Conservation (phyloP, 768 basidiomycete genomes). For the Podaxis sp. region DNA sequence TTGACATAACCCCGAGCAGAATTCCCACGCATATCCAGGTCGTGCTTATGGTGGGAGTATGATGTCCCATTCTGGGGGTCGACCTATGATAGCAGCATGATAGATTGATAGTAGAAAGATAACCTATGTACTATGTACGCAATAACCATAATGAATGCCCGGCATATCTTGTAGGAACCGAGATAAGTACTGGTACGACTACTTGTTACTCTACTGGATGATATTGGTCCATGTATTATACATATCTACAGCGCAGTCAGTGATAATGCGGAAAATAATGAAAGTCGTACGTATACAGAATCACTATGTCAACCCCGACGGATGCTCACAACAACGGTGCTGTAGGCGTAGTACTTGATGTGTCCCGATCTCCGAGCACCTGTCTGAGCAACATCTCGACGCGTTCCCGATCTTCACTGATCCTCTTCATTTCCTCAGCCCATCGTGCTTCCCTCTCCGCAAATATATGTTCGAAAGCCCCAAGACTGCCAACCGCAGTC, state of each 20-base stretch:
- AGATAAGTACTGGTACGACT: background rate
- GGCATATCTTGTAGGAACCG: background rate
- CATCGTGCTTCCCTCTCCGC: constrained; percentile 66
- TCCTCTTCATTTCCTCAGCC: constrained; percentile 63
- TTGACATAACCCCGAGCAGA: too few relatives aligned
- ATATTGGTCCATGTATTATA: background rate
- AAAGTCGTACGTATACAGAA: background rate
- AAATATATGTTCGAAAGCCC: constrained; percentile 58
- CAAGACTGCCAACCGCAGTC: constrained; percentile 62
- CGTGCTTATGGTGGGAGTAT: too few relatives aligned
- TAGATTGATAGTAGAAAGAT: background rate
- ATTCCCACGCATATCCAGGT: too few relatives aligned
- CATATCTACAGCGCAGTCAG: background rate
- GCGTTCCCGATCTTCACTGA: constrained; percentile 62
- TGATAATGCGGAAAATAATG: constrained; percentile 10
- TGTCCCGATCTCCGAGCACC: constrained; percentile 43
- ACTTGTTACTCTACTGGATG: background rate
- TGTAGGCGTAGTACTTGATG: background rate
- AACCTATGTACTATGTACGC: background rate
- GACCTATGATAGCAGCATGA: background rate
- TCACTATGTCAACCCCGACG: background rate
- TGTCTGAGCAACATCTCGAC: constrained; percentile 65
- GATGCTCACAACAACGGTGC: background rate
- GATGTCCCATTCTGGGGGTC: background rate
- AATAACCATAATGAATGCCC: background rate